These are phyloP conservation scores for Endocalyx cinctus DNA, from an alignment of 2,329 filamentous ascomycete genomes.

Conservation along the genomic window DNA sequence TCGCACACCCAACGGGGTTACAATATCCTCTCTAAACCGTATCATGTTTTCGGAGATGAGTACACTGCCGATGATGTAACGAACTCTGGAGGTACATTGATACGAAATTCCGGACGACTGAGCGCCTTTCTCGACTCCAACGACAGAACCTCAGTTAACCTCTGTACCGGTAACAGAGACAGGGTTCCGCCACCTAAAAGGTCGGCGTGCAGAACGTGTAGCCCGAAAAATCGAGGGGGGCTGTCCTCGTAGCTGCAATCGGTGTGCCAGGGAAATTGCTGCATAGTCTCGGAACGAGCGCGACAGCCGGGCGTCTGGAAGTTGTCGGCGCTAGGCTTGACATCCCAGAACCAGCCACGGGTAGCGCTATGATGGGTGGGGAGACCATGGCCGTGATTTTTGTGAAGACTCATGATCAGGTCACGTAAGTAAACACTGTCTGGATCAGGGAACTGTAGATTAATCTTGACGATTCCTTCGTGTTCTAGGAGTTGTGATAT, in stretches of 20 bases:
- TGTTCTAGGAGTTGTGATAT: too few relatives aligned
- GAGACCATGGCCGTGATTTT: slow-evolving; percentile 28
- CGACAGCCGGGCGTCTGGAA: slow-evolving; percentile 28
- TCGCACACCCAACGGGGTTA: slow-evolving; percentile 20
- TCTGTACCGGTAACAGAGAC: slow-evolving; percentile 31
- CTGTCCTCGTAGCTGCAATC: slow-evolving; percentile 38
- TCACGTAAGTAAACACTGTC: too few relatives aligned
- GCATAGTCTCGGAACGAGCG: slow-evolving; percentile 38
- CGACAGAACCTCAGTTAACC: slow-evolving; percentile 22
- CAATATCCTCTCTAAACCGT: slow-evolving; percentile 28
- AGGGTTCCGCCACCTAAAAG: slow-evolving; percentile 35
- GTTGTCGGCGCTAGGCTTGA: slow-evolving; percentile 25
- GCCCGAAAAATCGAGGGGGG: slow-evolving; percentile 34
- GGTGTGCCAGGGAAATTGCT: slow-evolving; percentile 39
- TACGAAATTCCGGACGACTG: slow-evolving; percentile 23
- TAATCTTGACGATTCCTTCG: too few relatives aligned
- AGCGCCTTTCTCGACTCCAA: slow-evolving; percentile 16
- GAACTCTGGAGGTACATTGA: slow-evolving; percentile 30
- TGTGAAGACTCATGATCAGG: slow-evolving; percentile 30
- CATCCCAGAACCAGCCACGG: slow-evolving; percentile 41
- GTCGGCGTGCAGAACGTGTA: slow-evolving; percentile 38
- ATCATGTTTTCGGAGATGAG: slow-evolving; percentile 22
- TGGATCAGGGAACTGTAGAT: too few relatives aligned
- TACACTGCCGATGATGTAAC: slow-evolving; percentile 26
- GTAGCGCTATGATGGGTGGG: slow-evolving; percentile 37